phyloP scores from a whole-genome alignment of 2,329 filamentous ascomycete species.

The Plectosphaerella cucumerina region DNA sequence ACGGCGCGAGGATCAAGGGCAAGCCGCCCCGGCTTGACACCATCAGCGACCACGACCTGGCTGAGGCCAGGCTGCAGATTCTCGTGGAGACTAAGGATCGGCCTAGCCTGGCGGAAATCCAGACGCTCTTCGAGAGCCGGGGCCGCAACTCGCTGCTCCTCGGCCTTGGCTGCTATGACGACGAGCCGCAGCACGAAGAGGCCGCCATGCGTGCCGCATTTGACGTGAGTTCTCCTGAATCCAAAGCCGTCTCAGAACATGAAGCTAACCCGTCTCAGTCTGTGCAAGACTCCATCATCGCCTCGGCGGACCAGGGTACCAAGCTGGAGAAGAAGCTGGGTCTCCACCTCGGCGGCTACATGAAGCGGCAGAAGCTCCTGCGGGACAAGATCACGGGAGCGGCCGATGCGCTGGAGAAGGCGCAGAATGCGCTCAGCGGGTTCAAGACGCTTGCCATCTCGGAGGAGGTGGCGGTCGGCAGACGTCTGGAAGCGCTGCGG shows the following conservation, averaged over 20 bases:
- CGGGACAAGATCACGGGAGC: constrained; percentile 76
- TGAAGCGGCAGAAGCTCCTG: constrained; percentile 77
- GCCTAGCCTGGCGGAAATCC: constrained; percentile 45
- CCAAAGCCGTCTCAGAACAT: background rate
- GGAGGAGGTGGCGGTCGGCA: constrained; percentile 71
- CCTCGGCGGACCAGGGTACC: constrained; percentile 73
- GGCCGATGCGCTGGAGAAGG: constrained; percentile 68
- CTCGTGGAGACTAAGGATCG: constrained; percentile 60
- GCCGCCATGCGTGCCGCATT: constrained; percentile 66
- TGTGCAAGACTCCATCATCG: constrained; percentile 69
- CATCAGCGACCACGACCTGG: constrained; percentile 68
- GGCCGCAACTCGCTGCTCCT: constrained; percentile 60
- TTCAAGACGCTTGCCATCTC: constrained; percentile 73
- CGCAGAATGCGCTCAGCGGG: constrained; percentile 65
- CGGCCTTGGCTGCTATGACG: constrained; percentile 75
- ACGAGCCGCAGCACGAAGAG: constrained; percentile 66
- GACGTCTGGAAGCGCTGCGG: constrained; percentile 68
- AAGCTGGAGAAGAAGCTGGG: constrained; percentile 93
- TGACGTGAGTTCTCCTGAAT: constrained; percentile 50
- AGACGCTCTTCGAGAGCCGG: constrained; percentile 48
- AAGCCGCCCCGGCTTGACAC: constrained; percentile 53
- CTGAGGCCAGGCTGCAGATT: constrained; percentile 73
- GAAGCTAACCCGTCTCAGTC: constrained; percentile 36
- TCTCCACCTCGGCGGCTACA: constrained; percentile 84
- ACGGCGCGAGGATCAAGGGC: constrained; percentile 61